Evolutionary conservation across 2,329 filamentous ascomycete genomes (phyloP).

Genomic region (Penicillium nordicum): DNA sequence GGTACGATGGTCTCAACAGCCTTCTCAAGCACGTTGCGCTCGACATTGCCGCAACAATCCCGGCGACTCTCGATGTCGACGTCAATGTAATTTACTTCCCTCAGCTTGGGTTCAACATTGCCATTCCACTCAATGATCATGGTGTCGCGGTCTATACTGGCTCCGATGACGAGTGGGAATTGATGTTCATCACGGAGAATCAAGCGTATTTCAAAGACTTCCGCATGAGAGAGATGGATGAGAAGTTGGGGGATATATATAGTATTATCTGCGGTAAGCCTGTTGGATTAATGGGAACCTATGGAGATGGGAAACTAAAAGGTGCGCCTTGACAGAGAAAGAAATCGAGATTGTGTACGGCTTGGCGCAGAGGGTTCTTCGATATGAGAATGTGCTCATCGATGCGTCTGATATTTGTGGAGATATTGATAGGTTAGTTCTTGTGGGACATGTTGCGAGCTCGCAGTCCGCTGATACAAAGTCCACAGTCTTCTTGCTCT

Average conservation of each 20-base stretch:
- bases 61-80: conserved; percentile 52
- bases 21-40: conserved; percentile 67
- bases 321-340: conserved; percentile 53
- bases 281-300: not conserved
- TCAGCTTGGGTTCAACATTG: conserved; percentile 84
- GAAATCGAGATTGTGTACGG: conserved; percentile 86
- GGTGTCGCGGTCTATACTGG: conserved; percentile 64
- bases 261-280: conserved; percentile 71
- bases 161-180: conserved; percentile 67
- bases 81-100: conserved; percentile 86
- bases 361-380: conserved; percentile 67
- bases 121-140: conserved; percentile 62
- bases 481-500: conserved; percentile 68
- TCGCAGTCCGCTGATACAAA: not conserved
- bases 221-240: conserved; percentile 76
- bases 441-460: not conserved
- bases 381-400: conserved; percentile 64
- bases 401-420: conserved; percentile 75
- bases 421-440: conserved; percentile 66
- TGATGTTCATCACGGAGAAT: conserved; percentile 69
- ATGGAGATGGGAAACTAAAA: not conserved
- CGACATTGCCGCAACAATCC: conserved; percentile 61
- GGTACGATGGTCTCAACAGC: conserved; percentile 72
- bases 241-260: conserved; percentile 78
- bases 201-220: conserved; percentile 82